Evolutionary conservation across 116 monocot species (phyloP).

Genomic region (Posidonia oceanica): DNA sequence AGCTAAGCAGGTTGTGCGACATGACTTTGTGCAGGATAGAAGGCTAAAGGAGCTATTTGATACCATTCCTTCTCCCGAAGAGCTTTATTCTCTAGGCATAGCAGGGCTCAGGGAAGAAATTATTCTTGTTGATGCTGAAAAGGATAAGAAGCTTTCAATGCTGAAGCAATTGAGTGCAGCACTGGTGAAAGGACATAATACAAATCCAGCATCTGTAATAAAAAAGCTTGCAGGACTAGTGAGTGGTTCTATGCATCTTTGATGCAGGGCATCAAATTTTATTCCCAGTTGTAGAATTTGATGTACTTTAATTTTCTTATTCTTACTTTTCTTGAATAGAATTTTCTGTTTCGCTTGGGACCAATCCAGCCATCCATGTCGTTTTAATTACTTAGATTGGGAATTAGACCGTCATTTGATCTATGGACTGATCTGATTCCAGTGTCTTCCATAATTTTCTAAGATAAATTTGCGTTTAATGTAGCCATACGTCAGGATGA

Average conservation of each 20-base stretch:
- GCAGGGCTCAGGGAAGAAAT: constrained; percentile 70
- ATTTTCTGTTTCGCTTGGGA: too few relatives aligned
- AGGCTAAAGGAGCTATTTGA: constrained; percentile 79
- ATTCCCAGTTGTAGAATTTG: background rate
- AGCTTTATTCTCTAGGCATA: constrained; percentile 58
- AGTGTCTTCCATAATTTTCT: too few relatives aligned
- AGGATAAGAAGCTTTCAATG: constrained; percentile 90
- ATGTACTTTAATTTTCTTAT: background rate
- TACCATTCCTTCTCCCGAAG: constrained; percentile 71
- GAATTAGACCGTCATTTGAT: too few relatives aligned
- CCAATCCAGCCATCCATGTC: too few relatives aligned
- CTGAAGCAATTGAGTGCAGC: constrained; percentile 85
- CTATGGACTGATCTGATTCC: too few relatives aligned
- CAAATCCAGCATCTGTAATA: constrained; percentile 70
- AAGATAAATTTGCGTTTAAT: too few relatives aligned
- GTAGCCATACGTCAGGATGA: too few relatives aligned
- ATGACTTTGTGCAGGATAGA: constrained; percentile 60
- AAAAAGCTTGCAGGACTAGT: constrained; percentile 95
- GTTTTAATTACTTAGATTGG: too few relatives aligned
- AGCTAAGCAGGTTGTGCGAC: background rate
- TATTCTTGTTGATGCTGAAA: constrained; percentile 86
- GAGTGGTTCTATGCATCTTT: constrained; percentile 12
- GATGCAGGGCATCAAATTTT: background rate
- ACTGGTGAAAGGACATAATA: constrained; percentile 55
- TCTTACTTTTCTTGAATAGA: too few relatives aligned